These are phyloP conservation scores for Fusarium drepaniforme DNA, from an alignment of 2,329 filamentous ascomycete species.

Conservation along the genomic window DNA sequence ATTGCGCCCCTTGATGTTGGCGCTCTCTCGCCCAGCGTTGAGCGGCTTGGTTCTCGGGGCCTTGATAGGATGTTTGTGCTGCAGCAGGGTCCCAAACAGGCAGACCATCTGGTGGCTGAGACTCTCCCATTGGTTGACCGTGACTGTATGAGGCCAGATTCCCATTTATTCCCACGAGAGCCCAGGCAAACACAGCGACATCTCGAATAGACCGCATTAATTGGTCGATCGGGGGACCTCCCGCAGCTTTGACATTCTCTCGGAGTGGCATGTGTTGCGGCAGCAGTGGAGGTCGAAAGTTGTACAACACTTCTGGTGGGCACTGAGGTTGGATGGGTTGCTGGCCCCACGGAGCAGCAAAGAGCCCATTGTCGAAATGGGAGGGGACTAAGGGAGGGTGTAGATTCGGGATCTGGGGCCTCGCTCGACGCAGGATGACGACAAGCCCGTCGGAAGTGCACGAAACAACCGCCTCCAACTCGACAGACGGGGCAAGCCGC, in stretches of 20 bases:
- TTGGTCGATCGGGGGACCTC: conserved; percentile 68
- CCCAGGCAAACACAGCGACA: conserved; percentile 90
- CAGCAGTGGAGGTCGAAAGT: conserved; percentile 49
- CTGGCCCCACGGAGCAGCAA: conserved; percentile 83
- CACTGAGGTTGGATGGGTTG: conserved; percentile 69
- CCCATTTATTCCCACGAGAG: conserved; percentile 83
- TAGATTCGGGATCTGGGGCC: conserved; percentile 74
- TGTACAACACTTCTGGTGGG: conserved; percentile 49
- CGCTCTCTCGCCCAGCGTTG: conserved; percentile 33
- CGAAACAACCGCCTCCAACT: conserved; percentile 90
- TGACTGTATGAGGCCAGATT: conserved; percentile 74
- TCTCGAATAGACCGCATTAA: conserved; percentile 87
- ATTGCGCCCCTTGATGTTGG: conserved; percentile 9
- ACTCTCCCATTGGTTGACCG: conserved; percentile 73
- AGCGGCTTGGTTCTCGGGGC: conserved; percentile 43
- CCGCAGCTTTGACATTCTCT: conserved; percentile 58
- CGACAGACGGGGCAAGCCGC: conserved; percentile 62
- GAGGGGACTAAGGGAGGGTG: conserved; percentile 60
- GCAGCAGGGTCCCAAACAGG: conserved; percentile 43
- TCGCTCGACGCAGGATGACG: conserved; percentile 81
- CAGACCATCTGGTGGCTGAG: conserved; percentile 61
- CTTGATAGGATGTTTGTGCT: conserved; percentile 30
- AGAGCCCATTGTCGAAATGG: conserved; percentile 72
- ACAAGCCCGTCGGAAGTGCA: conserved; percentile 91
- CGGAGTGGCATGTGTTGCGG: conserved; percentile 59